These are phyloP conservation scores for Fusarium vanettenii DNA, from an alignment of 2,329 filamentous ascomycete genomes.

Conservation along the genomic window DNA sequence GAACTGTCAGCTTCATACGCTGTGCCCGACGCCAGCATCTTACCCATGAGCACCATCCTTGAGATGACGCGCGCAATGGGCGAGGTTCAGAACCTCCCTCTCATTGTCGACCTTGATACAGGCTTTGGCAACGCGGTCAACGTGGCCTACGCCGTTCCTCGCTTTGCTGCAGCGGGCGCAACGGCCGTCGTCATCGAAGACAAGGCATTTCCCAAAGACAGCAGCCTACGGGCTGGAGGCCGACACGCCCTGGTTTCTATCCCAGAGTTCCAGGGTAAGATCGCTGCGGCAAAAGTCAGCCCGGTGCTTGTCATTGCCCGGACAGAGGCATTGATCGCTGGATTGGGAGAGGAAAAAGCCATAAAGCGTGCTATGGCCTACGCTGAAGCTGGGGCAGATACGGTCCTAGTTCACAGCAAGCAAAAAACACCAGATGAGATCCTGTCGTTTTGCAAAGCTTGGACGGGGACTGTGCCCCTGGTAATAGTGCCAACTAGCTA, in stretches of 20 bases:
- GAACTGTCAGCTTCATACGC: conserved; percentile 27
- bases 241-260: not conserved
- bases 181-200: not conserved
- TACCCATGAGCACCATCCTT: not conserved
- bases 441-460: not conserved
- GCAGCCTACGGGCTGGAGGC: not conserved
- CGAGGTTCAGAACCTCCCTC: not conserved
- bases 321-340: not conserved
- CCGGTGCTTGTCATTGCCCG: not conserved
- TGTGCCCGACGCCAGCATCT: conserved; percentile 21
- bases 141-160: not conserved
- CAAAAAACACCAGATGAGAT: not conserved
- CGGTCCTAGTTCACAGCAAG: not conserved
- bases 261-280: not conserved
- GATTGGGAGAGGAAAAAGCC: not conserved
- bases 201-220: not conserved
- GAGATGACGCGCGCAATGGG: not conserved
- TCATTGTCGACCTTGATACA: not conserved
- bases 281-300: not conserved
- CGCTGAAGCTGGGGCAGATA: not conserved
- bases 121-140: not conserved
- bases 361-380: not conserved
- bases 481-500: not conserved
- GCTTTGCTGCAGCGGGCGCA: not conserved
- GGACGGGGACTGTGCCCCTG: not conserved